Percentiles rank a stretch among this genome's conserved stretches.
Conservation (phyloP, 2,329 filamentous ascomycete species). For the Pyricularia grisea region DNA sequence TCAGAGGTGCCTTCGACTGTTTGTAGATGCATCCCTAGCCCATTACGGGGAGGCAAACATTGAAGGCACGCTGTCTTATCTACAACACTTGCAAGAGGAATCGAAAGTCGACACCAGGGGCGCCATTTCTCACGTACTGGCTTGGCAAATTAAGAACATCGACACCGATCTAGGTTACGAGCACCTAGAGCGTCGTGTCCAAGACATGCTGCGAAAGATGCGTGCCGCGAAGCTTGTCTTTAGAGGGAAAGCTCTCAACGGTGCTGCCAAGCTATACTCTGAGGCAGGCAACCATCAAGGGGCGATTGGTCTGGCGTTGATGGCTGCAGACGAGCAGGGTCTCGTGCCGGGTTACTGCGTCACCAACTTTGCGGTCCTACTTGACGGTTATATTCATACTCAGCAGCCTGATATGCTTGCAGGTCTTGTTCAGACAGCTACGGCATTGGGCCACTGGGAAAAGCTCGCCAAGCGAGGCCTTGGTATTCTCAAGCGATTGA, state of each 20-base stretch:
- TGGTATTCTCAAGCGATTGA: slow-evolving; percentile 1
- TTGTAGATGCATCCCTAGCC: slow-evolving; percentile 32
- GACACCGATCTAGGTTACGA: slow-evolving; percentile 14
- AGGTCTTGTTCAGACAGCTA: slow-evolving; percentile 10
- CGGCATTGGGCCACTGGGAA: slow-evolving; percentile 7
- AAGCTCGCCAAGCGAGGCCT: neutral
- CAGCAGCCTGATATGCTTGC: slow-evolving; percentile 13
- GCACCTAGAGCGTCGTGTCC: slow-evolving; percentile 10
- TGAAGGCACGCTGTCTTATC: slow-evolving; percentile 23
- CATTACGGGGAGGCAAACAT: slow-evolving; percentile 14
- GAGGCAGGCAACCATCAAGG: slow-evolving; percentile 16
- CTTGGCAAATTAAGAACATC: slow-evolving; percentile 25
- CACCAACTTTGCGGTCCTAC: slow-evolving; percentile 21
- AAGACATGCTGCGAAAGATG: slow-evolving; percentile 11
- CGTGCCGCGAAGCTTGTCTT: slow-evolving; percentile 13
- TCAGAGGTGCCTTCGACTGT: slow-evolving; percentile 34
- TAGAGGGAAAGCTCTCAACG: slow-evolving; percentile 17
- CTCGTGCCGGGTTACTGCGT: slow-evolving; percentile 19
- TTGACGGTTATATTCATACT: slow-evolving; percentile 15
- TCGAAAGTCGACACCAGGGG: slow-evolving; percentile 31
- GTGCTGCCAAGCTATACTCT: slow-evolving; percentile 19
- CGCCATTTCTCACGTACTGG: slow-evolving; percentile 28
- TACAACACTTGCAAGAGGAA: slow-evolving; percentile 25
- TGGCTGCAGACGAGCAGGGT: slow-evolving; percentile 14
- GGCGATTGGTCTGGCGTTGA: slow-evolving; percentile 17